These are phyloP conservation scores for Pseudophaeomoniella oleicola DNA, from an alignment of 2,329 filamentous ascomycete genomes.

Conservation along the genomic window DNA sequence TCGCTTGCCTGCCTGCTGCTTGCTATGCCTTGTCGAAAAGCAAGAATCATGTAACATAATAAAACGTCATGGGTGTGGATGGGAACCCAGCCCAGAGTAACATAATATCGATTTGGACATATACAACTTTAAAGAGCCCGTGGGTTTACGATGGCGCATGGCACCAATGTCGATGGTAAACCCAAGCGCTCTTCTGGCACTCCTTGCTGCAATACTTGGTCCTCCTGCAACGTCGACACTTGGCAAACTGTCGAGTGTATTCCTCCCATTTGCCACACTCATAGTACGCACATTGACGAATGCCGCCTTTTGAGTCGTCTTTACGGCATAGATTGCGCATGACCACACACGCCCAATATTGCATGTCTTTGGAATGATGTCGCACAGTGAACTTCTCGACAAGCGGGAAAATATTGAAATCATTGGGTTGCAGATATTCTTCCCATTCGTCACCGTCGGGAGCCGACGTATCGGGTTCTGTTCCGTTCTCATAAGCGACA, in stretches of 20 bases:
- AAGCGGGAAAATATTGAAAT: constrained; percentile 95
- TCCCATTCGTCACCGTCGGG: constrained; percentile 56
- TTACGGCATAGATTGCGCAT: constrained; percentile 98
- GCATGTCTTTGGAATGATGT: constrained; percentile 93
- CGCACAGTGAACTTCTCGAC: constrained; percentile 97
- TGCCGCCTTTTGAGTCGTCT: constrained; percentile 85
- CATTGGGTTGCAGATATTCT: constrained; percentile 81
- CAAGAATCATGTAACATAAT: too few relatives aligned
- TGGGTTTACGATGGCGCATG: constrained; percentile 15
- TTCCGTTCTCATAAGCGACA: constrained; percentile 19
- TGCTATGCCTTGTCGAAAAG: too few relatives aligned
- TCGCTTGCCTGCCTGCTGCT: too few relatives aligned
- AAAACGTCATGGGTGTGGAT: too few relatives aligned
- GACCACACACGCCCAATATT: constrained; percentile 98
- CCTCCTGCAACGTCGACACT: constrained; percentile 85
- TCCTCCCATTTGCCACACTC: constrained; percentile 98
- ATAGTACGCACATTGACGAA: constrained; percentile 94
- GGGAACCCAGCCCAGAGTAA: too few relatives aligned
- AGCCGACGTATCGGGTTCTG: constrained; percentile 21
- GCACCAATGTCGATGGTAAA: constrained; percentile 96
- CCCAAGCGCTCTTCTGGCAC: constrained; percentile 98
- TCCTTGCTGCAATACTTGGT: constrained; percentile 99
- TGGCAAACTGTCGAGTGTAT: constrained; percentile 90
- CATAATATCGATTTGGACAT: too few relatives aligned
- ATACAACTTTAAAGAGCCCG: too few relatives aligned